A percentile compares a stretch with the other conserved stretches of the same genome.
phyloP scores from a whole-genome alignment of 768 basidiomycete species.

The Kwoniella bestiolae region DNA sequence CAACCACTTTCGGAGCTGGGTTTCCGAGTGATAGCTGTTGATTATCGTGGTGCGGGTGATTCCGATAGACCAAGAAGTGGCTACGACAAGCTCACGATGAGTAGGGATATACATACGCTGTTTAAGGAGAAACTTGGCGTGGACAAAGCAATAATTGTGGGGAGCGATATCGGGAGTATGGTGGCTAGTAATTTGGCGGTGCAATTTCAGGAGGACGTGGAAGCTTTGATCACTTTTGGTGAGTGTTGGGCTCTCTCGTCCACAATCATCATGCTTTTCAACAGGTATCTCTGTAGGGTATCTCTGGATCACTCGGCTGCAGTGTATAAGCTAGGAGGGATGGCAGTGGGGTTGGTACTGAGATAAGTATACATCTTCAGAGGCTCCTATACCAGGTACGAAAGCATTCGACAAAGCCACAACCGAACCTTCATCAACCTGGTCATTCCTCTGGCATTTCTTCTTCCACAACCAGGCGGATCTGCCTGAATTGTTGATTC shows the following conservation, averaged over 20 bases:
- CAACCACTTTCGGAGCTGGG: conserved; percentile 19
- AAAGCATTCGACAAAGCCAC: conserved; percentile 27
- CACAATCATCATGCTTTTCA: too few species aligned
- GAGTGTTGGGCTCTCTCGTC: too few species aligned
- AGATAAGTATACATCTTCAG: too few species aligned
- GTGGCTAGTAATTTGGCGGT: conserved; percentile 28
- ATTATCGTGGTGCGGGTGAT: conserved; percentile 39
- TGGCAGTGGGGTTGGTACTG: too few species aligned
- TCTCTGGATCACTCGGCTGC: too few species aligned
- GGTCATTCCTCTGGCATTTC: conserved; percentile 38
- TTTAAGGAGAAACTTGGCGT: conserved; percentile 30
- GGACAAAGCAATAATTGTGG: conserved; percentile 30
- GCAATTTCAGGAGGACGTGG: conserved; percentile 28
- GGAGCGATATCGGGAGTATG: conserved; percentile 47
- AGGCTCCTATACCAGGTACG: conserved; percentile 42
- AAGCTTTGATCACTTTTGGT: conserved; percentile 31
- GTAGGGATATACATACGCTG: conserved; percentile 30
- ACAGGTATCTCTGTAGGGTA: too few species aligned
- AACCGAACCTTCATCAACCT: conserved; percentile 23
- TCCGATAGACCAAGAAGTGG: conserved; percentile 25
- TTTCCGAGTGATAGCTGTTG: conserved; percentile 32
- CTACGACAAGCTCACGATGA: conserved; percentile 40
- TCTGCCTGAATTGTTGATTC: conserved; percentile 34
- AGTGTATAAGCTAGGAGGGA: too few species aligned
- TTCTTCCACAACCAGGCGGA: conserved; percentile 43